A percentile compares a stretch with the other conserved stretches of the same genome.
These are phyloP conservation scores for Teratosphaeria gauchensis DNA, from an alignment of 2,329 filamentous ascomycete genomes.

Conservation along the genomic window DNA sequence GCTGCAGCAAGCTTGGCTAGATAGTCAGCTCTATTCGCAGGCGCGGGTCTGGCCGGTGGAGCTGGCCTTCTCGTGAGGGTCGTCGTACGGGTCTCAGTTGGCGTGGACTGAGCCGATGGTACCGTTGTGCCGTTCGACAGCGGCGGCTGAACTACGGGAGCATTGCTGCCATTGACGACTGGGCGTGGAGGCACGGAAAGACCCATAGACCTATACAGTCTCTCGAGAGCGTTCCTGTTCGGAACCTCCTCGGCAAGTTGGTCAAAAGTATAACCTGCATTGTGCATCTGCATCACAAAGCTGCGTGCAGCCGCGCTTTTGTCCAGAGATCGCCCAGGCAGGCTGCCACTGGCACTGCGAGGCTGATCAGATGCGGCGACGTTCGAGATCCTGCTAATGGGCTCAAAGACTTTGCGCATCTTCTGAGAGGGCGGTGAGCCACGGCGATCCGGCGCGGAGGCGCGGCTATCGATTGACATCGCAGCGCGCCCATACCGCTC, in stretches of 20 bases:
- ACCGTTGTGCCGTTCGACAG: not conserved
- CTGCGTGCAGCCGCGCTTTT: constrained; percentile 1
- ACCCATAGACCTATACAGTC: constrained; percentile 45
- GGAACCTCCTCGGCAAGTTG: constrained; percentile 66
- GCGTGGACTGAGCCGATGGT: not conserved
- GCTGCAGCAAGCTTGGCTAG: not conserved
- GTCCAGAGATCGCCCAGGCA: not conserved
- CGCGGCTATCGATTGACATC: not conserved
- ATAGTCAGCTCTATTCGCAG: not conserved
- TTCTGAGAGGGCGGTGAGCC: not conserved
- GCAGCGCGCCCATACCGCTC: not conserved
- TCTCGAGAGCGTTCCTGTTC: constrained; percentile 50
- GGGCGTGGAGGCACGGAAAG: constrained; percentile 1
- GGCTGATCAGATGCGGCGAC: not conserved
- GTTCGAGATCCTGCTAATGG: not conserved
- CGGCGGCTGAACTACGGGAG: not conserved
- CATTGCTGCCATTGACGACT: not conserved
- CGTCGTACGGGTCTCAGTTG: not conserved
- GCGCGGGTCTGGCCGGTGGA: not conserved
- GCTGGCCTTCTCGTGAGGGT: not conserved
- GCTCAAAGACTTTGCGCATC: not conserved
- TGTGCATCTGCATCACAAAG: constrained; percentile 29
- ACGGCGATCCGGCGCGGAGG: not conserved
- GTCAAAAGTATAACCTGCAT: constrained; percentile 61
- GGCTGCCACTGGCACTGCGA: not conserved